These are phyloP conservation scores for Diaporthe sp. DNA, from an alignment of 2,329 filamentous ascomycete genomes.

Conservation along the genomic window DNA sequence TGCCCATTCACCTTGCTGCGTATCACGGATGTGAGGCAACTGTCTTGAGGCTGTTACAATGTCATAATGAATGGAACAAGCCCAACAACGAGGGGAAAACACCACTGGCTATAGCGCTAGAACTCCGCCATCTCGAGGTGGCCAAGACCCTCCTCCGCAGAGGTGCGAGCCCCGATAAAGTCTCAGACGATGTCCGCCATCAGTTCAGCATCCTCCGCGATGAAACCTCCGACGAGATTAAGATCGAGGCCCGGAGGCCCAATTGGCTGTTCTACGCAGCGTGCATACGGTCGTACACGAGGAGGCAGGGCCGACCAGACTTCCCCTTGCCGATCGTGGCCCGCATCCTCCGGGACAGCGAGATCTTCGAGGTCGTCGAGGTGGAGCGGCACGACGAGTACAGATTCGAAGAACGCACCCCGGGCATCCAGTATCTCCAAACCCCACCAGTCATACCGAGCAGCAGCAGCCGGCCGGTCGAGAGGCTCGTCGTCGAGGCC, in stretches of 20 bases:
- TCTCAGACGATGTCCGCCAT: not conserved
- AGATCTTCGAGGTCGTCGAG: not conserved
- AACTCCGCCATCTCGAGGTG: not conserved
- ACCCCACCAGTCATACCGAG: not conserved
- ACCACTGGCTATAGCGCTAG: not conserved
- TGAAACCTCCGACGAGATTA: not conserved
- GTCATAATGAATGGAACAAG: not conserved
- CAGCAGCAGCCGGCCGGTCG: not conserved
- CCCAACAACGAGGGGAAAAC: not conserved
- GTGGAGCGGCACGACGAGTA: not conserved
- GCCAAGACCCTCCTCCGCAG: not conserved
- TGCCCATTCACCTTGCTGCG: not conserved
- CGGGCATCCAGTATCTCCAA: not conserved
- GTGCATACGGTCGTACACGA: not conserved
- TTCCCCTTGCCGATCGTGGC: not conserved
- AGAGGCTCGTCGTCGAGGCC: not conserved
- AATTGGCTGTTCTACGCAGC: conserved; percentile 2
- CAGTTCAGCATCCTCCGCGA: not conserved
- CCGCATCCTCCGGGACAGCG: not conserved
- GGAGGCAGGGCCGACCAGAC: not conserved
- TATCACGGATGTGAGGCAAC: not conserved
- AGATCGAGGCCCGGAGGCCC: not conserved
- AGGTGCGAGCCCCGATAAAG: not conserved
- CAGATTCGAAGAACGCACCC: not conserved
- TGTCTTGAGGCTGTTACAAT: not conserved